These are phyloP conservation scores for Cladobotryum protrusum DNA, from an alignment of 2,329 filamentous ascomycete species.

Conservation along the genomic window DNA sequence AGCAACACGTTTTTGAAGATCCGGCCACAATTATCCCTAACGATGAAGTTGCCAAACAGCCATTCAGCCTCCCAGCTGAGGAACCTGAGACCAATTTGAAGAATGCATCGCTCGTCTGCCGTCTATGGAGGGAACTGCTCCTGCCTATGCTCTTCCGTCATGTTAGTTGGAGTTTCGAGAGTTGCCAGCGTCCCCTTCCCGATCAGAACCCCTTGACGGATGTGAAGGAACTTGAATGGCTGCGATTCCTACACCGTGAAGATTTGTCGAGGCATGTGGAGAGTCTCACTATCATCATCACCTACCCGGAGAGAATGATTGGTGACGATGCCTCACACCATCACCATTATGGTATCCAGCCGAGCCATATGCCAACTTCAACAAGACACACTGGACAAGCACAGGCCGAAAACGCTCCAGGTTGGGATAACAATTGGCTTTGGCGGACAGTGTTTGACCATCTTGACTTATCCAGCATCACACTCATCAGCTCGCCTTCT, in stretches of 20 bases:
- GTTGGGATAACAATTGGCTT: constrained; percentile 34
- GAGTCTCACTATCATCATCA: constrained; percentile 36
- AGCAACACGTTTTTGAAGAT: constrained; percentile 38
- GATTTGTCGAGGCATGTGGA: constrained; percentile 34
- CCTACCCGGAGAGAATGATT: constrained; percentile 20
- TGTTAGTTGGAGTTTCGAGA: constrained; percentile 36
- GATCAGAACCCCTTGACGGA: constrained; percentile 16
- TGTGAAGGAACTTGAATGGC: constrained; percentile 27
- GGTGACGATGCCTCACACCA: constrained; percentile 23
- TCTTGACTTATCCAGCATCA: constrained; percentile 48
- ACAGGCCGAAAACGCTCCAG: constrained; percentile 1
- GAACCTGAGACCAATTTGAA: constrained; percentile 41
- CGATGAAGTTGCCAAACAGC: not conserved
- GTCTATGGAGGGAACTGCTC: constrained; percentile 44
- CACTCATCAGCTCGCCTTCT: constrained; percentile 54
- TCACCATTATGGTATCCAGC: constrained; percentile 25
- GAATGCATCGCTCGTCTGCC: constrained; percentile 46
- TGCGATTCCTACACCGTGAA: constrained; percentile 33
- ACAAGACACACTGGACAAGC: constrained; percentile 11
- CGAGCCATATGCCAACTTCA: constrained; percentile 23
- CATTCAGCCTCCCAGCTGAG: not conserved
- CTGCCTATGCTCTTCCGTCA: constrained; percentile 54
- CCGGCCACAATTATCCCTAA: constrained; percentile 34
- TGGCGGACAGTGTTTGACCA: constrained; percentile 51
- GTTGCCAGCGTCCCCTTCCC: constrained; percentile 22